phyloP scores from a whole-genome alignment of 2,329 filamentous ascomycete species.

The Hysterium pulicare region DNA sequence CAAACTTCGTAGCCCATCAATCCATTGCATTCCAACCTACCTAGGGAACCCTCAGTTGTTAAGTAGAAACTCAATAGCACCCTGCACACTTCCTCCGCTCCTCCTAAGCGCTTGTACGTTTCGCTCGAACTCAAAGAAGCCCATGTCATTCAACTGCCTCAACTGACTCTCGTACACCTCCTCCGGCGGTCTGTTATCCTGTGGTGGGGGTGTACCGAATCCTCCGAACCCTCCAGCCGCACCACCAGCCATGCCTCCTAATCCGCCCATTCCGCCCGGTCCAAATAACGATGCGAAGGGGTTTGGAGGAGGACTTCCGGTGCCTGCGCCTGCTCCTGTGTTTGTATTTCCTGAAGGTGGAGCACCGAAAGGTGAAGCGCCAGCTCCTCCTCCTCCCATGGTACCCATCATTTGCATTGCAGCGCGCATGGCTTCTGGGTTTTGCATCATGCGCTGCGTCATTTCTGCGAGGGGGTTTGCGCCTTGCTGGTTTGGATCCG shows the following conservation, averaged over 20 bases:
- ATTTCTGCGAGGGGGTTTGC: conserved; percentile 51
- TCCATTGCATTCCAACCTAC: too few relatives aligned
- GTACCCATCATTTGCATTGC: conserved; percentile 54
- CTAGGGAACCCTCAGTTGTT: conserved; percentile 7
- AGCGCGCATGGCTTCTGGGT: conserved; percentile 55
- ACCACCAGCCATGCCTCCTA: conserved; percentile 32
- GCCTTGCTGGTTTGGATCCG: conserved; percentile 18
- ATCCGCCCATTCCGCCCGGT: conserved; percentile 43
- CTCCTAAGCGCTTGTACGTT: conserved; percentile 86
- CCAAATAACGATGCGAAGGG: conserved; percentile 44
- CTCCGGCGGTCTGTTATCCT: conserved; percentile 86
- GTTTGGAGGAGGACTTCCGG: conserved; percentile 27
- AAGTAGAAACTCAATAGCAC: conserved; percentile 73
- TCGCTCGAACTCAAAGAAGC: conserved; percentile 93
- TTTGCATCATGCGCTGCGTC: conserved; percentile 51
- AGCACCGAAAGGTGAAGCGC: too few relatives aligned
- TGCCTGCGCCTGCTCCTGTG: conserved; percentile 45
- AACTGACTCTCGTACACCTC: conserved; percentile 89
- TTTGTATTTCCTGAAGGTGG: conserved; percentile 48
- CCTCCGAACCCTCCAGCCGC: conserved; percentile 31
- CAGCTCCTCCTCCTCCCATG: conserved; percentile 43
- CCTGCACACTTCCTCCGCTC: conserved; percentile 90
- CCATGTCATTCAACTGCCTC: conserved; percentile 95
- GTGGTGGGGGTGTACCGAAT: conserved; percentile 48
- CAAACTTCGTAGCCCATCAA: too few relatives aligned